Percentiles rank a stretch among this genome's conserved stretches.
These are phyloP conservation scores for Hypoxylon subgilvum DNA, from an alignment of 495 filamentous ascomycete genomes.

Conservation along the genomic window DNA sequence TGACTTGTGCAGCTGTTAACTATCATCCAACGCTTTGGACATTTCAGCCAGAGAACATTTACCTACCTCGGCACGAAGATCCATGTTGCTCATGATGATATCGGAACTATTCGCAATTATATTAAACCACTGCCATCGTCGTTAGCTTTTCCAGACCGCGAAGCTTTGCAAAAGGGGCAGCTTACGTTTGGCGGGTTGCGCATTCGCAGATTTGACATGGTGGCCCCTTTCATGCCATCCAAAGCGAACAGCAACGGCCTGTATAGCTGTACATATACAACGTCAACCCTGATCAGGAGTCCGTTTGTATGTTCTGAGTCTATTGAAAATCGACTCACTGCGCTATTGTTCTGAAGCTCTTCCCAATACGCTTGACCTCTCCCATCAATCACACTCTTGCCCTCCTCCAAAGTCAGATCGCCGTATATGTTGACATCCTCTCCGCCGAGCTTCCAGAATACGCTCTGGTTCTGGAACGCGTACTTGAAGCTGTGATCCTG, in stretches of 20 bases:
- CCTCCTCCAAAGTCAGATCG: conserved; percentile 25
- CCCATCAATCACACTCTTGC: conserved; percentile 38
- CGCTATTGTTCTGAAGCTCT: conserved; percentile 56
- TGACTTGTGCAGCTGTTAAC: conserved; percentile 43
- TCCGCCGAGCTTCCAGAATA: conserved; percentile 45
- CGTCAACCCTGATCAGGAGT: not conserved
- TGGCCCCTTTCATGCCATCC: conserved; percentile 66
- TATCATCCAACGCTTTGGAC: conserved; percentile 46
- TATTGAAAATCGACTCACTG: conserved; percentile 6
- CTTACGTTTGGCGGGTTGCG: conserved; percentile 64
- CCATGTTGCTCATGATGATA: conserved; percentile 69
- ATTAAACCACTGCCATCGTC: conserved; percentile 59
- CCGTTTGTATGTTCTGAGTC: not conserved
- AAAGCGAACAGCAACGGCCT: conserved; percentile 61
- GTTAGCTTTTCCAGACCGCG: not conserved
- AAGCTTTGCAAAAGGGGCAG: not conserved
- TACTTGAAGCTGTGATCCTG: conserved; percentile 39
- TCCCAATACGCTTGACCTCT: conserved; percentile 74
- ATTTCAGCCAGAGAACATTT: conserved; percentile 1
- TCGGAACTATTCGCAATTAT: conserved; percentile 71
- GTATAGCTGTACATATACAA: conserved; percentile 17
- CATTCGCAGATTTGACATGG: conserved; percentile 66
- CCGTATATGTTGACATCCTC: conserved; percentile 43
- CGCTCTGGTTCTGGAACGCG: conserved; percentile 37
- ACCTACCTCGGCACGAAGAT: conserved; percentile 52